Percentiles rank a stretch among this genome's conserved stretches.
Evolutionary conservation across 441 rosid species (phyloP).

Genomic region (Pelargonium myrrhifolium): DNA sequence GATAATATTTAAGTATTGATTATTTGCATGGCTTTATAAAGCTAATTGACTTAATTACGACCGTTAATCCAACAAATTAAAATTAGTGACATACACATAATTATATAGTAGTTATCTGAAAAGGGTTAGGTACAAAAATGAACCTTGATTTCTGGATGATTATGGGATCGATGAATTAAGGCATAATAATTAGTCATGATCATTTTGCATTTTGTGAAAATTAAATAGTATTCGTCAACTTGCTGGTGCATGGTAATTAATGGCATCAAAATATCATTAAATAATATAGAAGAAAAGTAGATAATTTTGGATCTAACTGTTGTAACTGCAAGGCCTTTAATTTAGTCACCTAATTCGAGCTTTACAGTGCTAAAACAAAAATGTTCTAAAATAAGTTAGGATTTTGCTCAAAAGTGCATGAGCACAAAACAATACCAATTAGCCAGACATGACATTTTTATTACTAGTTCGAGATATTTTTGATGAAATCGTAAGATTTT

Average conservation of each 20-base stretch:
- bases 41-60: neutral
- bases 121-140: constrained; percentile 23
- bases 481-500: no score
- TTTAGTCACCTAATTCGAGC: no score
- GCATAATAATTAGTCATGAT: constrained; percentile 17
- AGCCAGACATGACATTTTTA: no score
- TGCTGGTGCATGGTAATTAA: no score
- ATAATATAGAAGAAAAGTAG: no score
- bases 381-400: no score
- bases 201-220: constrained; percentile 18
- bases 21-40: neutral
- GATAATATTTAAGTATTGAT: neutral
- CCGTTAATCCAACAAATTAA: constrained; percentile 27
- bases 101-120: constrained; percentile 23
- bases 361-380: no score
- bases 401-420: no score
- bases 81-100: neutral
- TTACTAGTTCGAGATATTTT: no score
- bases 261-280: neutral
- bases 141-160: constrained; percentile 54
- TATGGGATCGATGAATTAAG: constrained; percentile 17
- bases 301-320: no score
- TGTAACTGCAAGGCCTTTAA: no score
- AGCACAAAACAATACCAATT: no score
- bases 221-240: neutral